Evolutionary conservation across 148 eudicot species (phyloP).

Genomic region (Limonium bicolor): DNA sequence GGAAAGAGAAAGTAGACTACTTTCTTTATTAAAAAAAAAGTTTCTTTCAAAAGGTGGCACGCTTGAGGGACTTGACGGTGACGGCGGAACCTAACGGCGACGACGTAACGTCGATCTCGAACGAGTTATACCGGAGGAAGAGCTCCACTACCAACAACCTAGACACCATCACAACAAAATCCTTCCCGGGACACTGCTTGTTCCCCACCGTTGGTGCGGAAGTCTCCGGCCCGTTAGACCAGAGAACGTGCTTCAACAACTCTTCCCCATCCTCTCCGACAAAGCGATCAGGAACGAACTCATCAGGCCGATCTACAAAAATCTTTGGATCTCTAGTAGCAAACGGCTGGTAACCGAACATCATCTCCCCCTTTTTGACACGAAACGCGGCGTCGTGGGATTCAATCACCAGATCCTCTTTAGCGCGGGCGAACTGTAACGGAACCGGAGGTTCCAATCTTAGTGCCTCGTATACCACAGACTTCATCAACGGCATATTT

Average conservation of each 20-base stretch:
- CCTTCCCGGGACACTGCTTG: conserved; percentile 56
- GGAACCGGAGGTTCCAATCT: conserved; percentile 51
- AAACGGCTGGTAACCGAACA: conserved; percentile 45
- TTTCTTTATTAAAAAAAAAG: too few species aligned
- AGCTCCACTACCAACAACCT: conserved; percentile 41
- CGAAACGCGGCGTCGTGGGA: conserved; percentile 31
- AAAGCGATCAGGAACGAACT: conserved; percentile 37
- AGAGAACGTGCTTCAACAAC: conserved; percentile 29
- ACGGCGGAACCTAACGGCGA: conserved; percentile 1
- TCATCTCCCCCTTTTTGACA: conserved; percentile 45
- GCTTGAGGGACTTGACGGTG: not conserved
- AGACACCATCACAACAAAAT: conserved; percentile 32
- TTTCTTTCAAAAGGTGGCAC: not conserved
- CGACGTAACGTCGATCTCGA: conserved; percentile 13
- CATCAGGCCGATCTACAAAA: conserved; percentile 20
- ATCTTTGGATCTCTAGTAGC: conserved; percentile 42
- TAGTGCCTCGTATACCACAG: conserved; percentile 37
- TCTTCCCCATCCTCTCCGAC: conserved; percentile 50
- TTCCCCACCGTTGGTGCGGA: conserved; percentile 32
- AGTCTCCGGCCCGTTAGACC: conserved; percentile 49
- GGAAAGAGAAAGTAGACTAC: too few species aligned
- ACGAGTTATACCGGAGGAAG: conserved; percentile 42
- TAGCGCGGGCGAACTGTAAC: conserved; percentile 40
- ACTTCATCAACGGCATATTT: conserved; percentile 35
- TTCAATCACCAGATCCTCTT: conserved; percentile 23